These are phyloP conservation scores for Pseudognaphalium luteoalbum DNA, from an alignment of 129 eudicot genomes.

Conservation along the genomic window DNA sequence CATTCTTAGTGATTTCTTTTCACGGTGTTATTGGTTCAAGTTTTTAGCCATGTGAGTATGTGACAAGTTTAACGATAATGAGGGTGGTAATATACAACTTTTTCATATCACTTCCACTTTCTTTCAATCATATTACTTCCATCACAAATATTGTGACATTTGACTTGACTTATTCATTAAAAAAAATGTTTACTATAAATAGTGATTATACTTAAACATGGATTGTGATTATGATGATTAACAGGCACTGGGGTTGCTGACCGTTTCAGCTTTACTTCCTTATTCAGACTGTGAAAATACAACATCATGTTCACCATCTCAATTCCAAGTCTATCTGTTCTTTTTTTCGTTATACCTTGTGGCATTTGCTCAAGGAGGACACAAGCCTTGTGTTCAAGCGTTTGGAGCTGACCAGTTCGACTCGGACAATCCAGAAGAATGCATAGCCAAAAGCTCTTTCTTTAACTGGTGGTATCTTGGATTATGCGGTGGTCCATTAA, in stretches of 20 bases:
- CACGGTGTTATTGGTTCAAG: neutral
- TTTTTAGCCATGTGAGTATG: neutral
- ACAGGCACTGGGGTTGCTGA: constrained; percentile 46
- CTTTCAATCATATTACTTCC: neutral
- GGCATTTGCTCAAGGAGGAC: constrained; percentile 62
- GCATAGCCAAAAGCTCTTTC: constrained; percentile 60
- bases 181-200: neutral
- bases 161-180: neutral
- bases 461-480: constrained; percentile 81
- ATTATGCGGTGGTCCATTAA: constrained; percentile 42
- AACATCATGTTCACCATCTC: constrained; percentile 34
- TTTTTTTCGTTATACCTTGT: constrained; percentile 56
- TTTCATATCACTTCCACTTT: too few species aligned
- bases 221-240: constrained; percentile 24
- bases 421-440: constrained; percentile 47
- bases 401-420: constrained; percentile 89
- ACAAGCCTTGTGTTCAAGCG: constrained; percentile 64
- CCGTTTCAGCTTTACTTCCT: constrained; percentile 41
- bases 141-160: neutral
- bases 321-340: constrained; percentile 37
- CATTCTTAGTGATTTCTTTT: neutral
- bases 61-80: neutral
- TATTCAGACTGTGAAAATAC: constrained; percentile 27
- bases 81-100: too few species aligned
- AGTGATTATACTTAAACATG: neutral